A percentile compares a stretch with the other conserved stretches of the same genome.
Evolutionary conservation across 176 grass and related monocot genomes (phyloP).

Genomic region (Hyparrhenia diplandra): DNA sequence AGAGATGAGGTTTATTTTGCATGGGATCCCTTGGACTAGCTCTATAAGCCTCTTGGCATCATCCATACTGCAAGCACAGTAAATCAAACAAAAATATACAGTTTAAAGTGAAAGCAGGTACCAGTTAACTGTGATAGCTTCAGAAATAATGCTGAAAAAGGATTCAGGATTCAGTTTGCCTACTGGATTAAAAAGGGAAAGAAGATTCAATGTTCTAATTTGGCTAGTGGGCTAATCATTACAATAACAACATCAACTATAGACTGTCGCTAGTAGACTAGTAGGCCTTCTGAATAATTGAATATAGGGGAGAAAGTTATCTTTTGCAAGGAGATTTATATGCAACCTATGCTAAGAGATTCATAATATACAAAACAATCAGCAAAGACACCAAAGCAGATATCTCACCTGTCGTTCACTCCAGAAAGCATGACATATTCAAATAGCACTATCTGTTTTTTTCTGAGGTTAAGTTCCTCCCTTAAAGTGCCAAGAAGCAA

Average conservation of each 20-base stretch:
- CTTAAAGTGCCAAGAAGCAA: conserved; percentile 74
- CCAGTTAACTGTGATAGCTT: neutral
- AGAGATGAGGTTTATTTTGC: conserved; percentile 92
- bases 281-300: too few species aligned
- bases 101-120: neutral
- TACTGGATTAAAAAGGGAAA: neutral
- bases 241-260: neutral
- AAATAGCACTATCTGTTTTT: conserved; percentile 74
- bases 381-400: neutral
- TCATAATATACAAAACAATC: neutral
- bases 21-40: conserved; percentile 69
- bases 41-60: conserved; percentile 82
- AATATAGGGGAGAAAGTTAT: conserved; percentile 1
- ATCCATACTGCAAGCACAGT: conserved; percentile 48
- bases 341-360: neutral
- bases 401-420: conserved; percentile 81
- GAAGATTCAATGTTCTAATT: neutral
- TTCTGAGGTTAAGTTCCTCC: conserved; percentile 52
- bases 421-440: conserved; percentile 98
- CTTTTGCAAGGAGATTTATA: neutral
- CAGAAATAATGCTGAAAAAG: neutral
- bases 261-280: neutral
- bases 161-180: neutral
- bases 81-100: neutral
- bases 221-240: neutral